Evolutionary conservation across 345 rosid genomes (phyloP).

Genomic region (Ceriops tagal): DNA sequence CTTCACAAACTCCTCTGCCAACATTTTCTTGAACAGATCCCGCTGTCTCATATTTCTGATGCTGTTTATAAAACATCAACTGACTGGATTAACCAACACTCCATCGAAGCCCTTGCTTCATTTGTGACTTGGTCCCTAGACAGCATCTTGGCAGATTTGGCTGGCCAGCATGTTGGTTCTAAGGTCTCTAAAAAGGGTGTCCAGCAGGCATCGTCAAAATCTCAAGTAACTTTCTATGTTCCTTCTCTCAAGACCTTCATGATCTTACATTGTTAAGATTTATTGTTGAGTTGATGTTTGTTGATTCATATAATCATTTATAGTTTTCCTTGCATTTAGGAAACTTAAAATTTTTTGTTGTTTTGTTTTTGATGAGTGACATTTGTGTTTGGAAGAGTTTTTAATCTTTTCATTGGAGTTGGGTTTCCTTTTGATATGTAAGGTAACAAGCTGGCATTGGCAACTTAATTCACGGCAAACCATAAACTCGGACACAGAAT

Average conservation of each 20-base stretch:
- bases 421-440: not conserved
- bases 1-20: not conserved
- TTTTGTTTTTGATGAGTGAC: not conserved
- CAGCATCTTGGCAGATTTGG: conserved; percentile 54
- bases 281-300: not conserved
- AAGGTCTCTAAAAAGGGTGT: conserved; percentile 54
- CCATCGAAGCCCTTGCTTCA: conserved; percentile 53
- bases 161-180: conserved; percentile 42
- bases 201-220: conserved; percentile 47
- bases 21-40: conserved; percentile 41
- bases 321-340: not conserved
- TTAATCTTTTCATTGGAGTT: not conserved
- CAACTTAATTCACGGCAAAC: not conserved
- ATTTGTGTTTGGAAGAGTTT: not conserved
- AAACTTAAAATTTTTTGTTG: not conserved
- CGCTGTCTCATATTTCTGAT: conserved; percentile 57
- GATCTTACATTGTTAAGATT: not conserved
- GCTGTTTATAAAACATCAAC: conserved; percentile 59
- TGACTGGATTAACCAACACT: conserved; percentile 68
- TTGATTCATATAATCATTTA: not conserved
- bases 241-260: not conserved
- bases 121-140: conserved; percentile 67
- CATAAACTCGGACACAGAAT: not conserved
- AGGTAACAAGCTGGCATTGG: not conserved
- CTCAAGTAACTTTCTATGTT: conserved; percentile 37